Evolutionary conservation across 208 protist genomes (phyloP).

Genomic region (Wallacemonas rigidus): DNA sequence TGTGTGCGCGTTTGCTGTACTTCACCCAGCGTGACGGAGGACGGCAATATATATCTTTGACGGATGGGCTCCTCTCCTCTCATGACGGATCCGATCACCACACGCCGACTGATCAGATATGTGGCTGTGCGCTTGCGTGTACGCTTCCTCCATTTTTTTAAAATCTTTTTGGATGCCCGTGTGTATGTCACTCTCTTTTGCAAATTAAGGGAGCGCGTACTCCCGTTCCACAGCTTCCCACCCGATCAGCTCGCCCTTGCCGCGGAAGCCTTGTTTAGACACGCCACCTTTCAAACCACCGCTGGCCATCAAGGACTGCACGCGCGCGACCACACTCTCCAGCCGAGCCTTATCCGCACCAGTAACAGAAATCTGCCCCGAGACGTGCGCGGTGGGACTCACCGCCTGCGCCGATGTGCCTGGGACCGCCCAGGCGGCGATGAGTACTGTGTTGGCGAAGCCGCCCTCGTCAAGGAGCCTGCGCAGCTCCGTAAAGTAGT

Average conservation of each 20-base stretch:
- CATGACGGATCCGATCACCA: no score
- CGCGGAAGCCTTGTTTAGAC: slow-evolving; percentile 76
- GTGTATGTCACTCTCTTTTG: neutral
- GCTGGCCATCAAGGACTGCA: slow-evolving; percentile 38
- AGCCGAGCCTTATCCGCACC: slow-evolving; percentile 43
- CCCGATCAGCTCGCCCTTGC: slow-evolving; percentile 64
- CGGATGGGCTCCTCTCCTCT: no score
- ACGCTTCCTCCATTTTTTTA: no score
- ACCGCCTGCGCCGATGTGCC: slow-evolving; percentile 22
- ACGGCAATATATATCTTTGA: no score
- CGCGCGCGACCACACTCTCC: slow-evolving; percentile 32
- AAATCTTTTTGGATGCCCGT: neutral
- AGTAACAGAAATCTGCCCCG: slow-evolving; percentile 69
- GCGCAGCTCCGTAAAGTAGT: slow-evolving; percentile 63
- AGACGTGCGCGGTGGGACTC: slow-evolving; percentile 28
- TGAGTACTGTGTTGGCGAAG: slow-evolving; percentile 35
- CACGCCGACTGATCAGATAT: no score
- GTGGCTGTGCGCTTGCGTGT: no score
- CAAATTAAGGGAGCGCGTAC: slow-evolving; percentile 1
- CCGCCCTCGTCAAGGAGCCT: slow-evolving; percentile 32
- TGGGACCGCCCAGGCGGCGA: slow-evolving; percentile 58
- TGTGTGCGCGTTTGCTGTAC: neutral
- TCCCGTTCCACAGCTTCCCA: slow-evolving; percentile 57
- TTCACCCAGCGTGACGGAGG: no score
- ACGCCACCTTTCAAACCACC: slow-evolving; percentile 63